phyloP scores from a whole-genome alignment of 345 rosid species.

The Eucalyptus marginata region DNA sequence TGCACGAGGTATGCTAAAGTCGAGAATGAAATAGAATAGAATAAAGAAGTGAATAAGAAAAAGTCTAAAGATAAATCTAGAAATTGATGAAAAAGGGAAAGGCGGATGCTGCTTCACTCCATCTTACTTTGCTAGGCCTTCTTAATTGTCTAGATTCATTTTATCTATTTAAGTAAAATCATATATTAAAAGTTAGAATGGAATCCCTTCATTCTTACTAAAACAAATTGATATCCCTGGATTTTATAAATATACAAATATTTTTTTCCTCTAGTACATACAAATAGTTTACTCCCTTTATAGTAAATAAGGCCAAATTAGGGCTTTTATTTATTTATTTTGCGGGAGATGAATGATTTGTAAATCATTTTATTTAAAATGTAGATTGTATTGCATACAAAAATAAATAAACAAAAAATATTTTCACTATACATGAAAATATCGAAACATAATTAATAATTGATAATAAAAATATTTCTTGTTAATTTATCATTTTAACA shows the following conservation, averaged over 20 bases:
- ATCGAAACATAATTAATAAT: not conserved
- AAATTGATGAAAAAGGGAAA: not conserved
- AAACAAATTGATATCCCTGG: not conserved
- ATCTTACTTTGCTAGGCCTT: not conserved
- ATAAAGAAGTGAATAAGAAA: not conserved
- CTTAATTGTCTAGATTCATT: not conserved
- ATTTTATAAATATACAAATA: not conserved
- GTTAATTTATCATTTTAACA: not conserved
- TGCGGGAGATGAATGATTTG: no score
- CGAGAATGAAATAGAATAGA: not conserved
- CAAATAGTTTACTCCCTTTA: not conserved
- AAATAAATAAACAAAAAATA: not conserved
- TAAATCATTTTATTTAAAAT: no score
- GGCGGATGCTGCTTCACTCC: not conserved
- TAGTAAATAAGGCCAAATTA: not conserved
- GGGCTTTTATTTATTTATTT: no score
- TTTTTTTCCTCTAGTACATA: not conserved
- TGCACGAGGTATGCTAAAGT: not conserved
- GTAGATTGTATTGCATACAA: fast-evolving
- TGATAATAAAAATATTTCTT: not conserved
- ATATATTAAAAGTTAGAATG: not conserved
- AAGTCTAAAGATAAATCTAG: not conserved
- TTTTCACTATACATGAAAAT: fast-evolving
- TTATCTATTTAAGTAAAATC: not conserved
- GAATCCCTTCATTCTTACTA: not conserved